Percentiles rank a stretch among this genome's conserved stretches.
These are phyloP conservation scores for Paxillus ammoniavirescens DNA, from an alignment of 768 basidiomycete species.

Conservation along the genomic window DNA sequence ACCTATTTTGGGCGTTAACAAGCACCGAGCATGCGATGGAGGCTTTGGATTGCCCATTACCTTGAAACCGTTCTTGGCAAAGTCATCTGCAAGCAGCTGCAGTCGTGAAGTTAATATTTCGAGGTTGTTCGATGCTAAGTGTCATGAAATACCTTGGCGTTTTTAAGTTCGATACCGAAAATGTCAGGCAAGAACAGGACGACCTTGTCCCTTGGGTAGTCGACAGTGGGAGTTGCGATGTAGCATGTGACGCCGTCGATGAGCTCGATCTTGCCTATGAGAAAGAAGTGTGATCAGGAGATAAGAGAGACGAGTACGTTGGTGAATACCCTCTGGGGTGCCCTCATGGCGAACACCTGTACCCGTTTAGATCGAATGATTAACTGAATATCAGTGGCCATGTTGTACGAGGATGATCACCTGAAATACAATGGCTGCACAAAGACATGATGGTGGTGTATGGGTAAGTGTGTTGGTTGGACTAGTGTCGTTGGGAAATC, in stretches of 20 bases:
- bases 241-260: constrained; percentile 51
- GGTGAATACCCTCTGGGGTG: constrained; percentile 37
- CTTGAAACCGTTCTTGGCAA: constrained; percentile 41
- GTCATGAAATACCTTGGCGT: constrained; percentile 40
- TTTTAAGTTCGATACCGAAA: constrained; percentile 45
- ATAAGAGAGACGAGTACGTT: neutral
- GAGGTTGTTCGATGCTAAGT: neutral
- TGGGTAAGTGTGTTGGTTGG: neutral
- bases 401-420: constrained; percentile 26
- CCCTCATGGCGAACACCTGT: constrained; percentile 54
- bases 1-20: constrained; percentile 10
- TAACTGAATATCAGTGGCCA: neutral
- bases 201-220: constrained; percentile 52
- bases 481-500: neutral
- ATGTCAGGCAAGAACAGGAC: constrained; percentile 50
- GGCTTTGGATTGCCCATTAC: neutral
- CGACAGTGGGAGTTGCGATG: constrained; percentile 45
- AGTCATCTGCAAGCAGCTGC: constrained; percentile 35
- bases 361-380: neutral
- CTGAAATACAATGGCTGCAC: constrained; percentile 55
- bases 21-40: too few relatives aligned
- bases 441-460: constrained; percentile 40
- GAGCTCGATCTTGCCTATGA: constrained; percentile 43
- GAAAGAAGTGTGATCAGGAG: neutral
- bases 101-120: neutral